phyloP scores from a whole-genome alignment of 2,329 filamentous ascomycete species.

The Leptographium flavum region DNA sequence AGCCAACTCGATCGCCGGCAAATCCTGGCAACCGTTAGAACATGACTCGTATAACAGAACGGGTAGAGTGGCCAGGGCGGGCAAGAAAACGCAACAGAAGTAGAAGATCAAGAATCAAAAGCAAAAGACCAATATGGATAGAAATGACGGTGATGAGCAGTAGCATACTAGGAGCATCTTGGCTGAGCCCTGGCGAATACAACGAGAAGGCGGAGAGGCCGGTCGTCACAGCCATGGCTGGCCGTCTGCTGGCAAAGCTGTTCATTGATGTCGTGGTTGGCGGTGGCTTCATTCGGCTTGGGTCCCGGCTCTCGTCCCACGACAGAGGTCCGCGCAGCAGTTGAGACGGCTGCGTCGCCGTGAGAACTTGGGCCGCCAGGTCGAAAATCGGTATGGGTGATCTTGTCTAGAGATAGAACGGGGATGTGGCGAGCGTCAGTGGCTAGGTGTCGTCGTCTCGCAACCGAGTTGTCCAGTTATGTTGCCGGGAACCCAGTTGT shows the following conservation, averaged over 20 bases:
- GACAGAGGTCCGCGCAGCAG: neutral
- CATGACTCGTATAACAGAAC: neutral
- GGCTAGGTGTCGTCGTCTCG: neutral
- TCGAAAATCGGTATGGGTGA: neutral
- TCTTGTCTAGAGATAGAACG: no score
- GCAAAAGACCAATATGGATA: neutral
- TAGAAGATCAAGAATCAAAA: neutral
- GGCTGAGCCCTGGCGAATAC: conserved; percentile 5
- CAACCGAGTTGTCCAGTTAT: neutral
- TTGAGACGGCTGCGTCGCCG: neutral
- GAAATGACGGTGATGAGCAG: neutral
- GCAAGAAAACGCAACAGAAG: neutral
- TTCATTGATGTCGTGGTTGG: conserved; percentile 2
- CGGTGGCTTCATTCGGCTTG: neutral
- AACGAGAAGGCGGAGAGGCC: conserved; percentile 7
- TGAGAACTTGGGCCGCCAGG: neutral
- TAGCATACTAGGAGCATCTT: conserved; percentile 10
- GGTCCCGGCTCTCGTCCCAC: neutral
- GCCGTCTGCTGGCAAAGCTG: conserved; percentile 2
- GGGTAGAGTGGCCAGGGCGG: no score
- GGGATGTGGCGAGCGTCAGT: neutral
- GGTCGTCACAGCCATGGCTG: conserved; percentile 3
- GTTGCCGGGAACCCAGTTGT: no score
- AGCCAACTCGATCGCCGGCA: conserved; percentile 1
- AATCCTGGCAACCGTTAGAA: neutral